Percentiles rank a stretch among this genome's conserved stretches.
These are phyloP conservation scores for Fallopia convolvulus DNA, from an alignment of 148 eudicot species.

Conservation along the genomic window DNA sequence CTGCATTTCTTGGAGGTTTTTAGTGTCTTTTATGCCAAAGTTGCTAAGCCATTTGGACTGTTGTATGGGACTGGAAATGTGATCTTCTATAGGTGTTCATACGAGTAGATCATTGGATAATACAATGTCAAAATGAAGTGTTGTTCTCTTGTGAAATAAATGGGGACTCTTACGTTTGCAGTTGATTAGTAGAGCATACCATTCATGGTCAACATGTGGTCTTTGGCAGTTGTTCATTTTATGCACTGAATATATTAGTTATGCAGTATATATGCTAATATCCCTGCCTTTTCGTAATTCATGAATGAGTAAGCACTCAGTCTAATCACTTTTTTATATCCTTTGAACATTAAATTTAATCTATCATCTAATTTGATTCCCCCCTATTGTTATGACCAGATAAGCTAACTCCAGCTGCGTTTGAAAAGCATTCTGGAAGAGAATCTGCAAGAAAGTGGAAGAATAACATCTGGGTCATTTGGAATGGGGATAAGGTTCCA, in stretches of 20 bases:
- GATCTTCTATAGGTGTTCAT: not conserved
- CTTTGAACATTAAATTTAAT: not conserved
- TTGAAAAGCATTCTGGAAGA: conserved; percentile 72
- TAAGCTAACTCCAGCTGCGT: conserved; percentile 60
- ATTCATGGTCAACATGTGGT: not conserved
- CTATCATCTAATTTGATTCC: not conserved
- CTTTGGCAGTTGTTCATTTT: not conserved
- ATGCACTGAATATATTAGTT: not conserved
- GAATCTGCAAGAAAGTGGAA: conserved; percentile 67
- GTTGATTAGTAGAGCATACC: not conserved
- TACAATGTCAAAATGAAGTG: not conserved
- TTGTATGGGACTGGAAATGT: not conserved
- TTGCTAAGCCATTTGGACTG: not conserved
- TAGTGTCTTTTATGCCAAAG: not conserved
- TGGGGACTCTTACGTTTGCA: not conserved
- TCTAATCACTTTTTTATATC: not conserved
- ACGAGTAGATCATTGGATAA: not conserved
- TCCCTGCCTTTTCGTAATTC: conserved; percentile 2
- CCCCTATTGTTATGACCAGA: conserved; percentile 16
- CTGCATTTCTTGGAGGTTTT: not conserved
- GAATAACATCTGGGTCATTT: conserved; percentile 56
- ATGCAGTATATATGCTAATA: not conserved
- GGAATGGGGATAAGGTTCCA: conserved; percentile 64
- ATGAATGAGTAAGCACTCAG: not conserved
- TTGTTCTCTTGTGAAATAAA: not conserved